These are phyloP conservation scores for Geranomyces variabilis DNA, from an alignment of 192 early-diverging fungal species.

Conservation along the genomic window DNA sequence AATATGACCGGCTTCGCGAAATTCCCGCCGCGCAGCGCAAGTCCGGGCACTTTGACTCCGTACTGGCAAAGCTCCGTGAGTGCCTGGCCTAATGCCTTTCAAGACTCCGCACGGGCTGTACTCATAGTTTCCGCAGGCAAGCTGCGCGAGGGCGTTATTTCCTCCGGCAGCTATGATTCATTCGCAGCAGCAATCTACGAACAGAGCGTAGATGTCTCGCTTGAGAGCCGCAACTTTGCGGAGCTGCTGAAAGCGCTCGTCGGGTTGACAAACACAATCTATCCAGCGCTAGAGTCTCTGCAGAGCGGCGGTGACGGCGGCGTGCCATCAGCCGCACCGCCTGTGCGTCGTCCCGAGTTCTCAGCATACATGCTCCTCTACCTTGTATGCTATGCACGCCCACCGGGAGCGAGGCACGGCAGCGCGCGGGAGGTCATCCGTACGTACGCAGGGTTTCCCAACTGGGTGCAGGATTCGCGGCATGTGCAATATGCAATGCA, in stretches of 20 bases:
- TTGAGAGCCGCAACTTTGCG: constrained; percentile 37
- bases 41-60: constrained; percentile 19
- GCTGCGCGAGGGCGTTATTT: constrained; percentile 41
- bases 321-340: no score
- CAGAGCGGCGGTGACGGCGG: no score
- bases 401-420: not conserved
- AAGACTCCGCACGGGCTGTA: not conserved
- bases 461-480: not conserved
- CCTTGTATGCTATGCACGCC: constrained; percentile 16
- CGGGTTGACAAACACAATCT: constrained; percentile 31
- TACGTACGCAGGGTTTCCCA: constrained; percentile 13
- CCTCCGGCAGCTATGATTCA: constrained; percentile 24
- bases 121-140: constrained; percentile 35
- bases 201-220: constrained; percentile 32
- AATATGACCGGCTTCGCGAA: constrained; percentile 1
- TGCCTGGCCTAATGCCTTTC: not conserved
- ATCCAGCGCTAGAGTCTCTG: constrained; percentile 23
- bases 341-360: constrained; percentile 19
- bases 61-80: constrained; percentile 32
- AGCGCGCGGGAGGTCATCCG: constrained; percentile 13
- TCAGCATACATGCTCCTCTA: constrained; percentile 31
- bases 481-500: constrained; percentile 18
- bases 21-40: not conserved
- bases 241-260: constrained; percentile 47
- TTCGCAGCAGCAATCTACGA: constrained; percentile 47